phyloP scores from a whole-genome alignment of 2,329 filamentous ascomycete species.

The Epichloe gansuensis region DNA sequence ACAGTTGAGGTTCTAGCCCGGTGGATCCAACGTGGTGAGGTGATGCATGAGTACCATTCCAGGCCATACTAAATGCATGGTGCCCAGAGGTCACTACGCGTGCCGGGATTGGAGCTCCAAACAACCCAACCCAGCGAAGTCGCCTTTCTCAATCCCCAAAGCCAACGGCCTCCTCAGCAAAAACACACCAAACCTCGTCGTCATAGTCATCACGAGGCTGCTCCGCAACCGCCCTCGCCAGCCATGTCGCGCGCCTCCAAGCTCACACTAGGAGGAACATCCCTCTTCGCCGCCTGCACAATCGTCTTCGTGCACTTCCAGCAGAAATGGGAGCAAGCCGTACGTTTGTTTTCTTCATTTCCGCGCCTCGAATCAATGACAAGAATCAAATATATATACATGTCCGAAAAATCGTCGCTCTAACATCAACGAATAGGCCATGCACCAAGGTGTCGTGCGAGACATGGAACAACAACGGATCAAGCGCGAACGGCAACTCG shows the following conservation, averaged over 20 bases:
- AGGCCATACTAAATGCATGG: not conserved
- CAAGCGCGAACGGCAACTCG: constrained; percentile 80
- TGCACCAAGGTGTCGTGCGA: constrained; percentile 89
- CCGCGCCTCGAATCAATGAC: not conserved
- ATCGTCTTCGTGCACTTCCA: constrained; percentile 82
- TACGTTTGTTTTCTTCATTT: constrained; percentile 31
- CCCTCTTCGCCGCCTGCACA: constrained; percentile 62
- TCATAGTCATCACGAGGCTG: not conserved
- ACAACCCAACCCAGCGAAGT: too few species aligned
- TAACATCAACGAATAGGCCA: constrained; percentile 46
- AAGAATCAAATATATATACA: too few species aligned
- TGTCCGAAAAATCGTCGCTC: not conserved
- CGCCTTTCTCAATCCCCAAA: not conserved
- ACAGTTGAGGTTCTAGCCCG: not conserved
- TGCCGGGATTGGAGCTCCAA: too few species aligned
- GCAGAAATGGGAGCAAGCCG: constrained; percentile 72
- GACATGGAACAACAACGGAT: constrained; percentile 90
- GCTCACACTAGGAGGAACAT: constrained; percentile 67
- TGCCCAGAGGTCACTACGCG: not conserved
- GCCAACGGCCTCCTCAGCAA: not conserved
- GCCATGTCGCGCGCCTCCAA: constrained; percentile 85
- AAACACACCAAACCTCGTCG: not conserved
- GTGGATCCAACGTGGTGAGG: not conserved
- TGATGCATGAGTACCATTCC: not conserved
- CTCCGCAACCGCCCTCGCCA: not conserved